Percentiles rank a stretch among this genome's conserved stretches.
Evolutionary conservation across 1,139 yeast genomes (phyloP).

Genomic region (Protomyces gravidus): DNA sequence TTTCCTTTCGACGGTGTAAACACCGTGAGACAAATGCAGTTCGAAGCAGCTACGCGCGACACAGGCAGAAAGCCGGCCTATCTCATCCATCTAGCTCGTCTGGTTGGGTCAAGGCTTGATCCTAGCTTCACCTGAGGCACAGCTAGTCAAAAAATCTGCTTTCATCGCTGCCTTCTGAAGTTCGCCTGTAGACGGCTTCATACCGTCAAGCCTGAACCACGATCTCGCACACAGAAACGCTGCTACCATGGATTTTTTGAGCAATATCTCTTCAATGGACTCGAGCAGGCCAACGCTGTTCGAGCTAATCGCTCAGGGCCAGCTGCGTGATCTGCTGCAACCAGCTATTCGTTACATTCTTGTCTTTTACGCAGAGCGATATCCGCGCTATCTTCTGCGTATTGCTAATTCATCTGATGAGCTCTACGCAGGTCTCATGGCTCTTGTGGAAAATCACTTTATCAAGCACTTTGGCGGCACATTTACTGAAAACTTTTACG

Average conservation of each 20-base stretch:
- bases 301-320: constrained; percentile 75
- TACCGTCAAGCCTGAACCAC: too few species aligned
- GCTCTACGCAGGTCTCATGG: constrained; percentile 57
- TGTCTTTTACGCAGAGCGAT: constrained; percentile 73
- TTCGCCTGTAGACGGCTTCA: too few species aligned
- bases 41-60: too few species aligned
- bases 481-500: constrained; percentile 89
- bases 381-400: constrained; percentile 64
- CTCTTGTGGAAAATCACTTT: constrained; percentile 70
- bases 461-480: constrained; percentile 74
- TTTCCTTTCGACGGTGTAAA: too few species aligned
- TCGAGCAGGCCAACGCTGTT: constrained; percentile 74
- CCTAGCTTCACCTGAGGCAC: too few species aligned
- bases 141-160: too few species aligned
- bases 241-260: constrained; percentile 88
- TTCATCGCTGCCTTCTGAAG: too few species aligned
- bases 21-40: too few species aligned
- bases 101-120: too few species aligned
- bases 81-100: too few species aligned
- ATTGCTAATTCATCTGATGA: constrained; percentile 74
- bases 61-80: too few species aligned
- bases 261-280: constrained; percentile 76
- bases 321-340: constrained; percentile 68
- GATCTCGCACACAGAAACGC: too few species aligned
- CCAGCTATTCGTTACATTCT: constrained; percentile 79